Base-by-base conservation (phyloP, 495 filamentous ascomycete species). In the Hypoxylon subgilvum region DNA sequence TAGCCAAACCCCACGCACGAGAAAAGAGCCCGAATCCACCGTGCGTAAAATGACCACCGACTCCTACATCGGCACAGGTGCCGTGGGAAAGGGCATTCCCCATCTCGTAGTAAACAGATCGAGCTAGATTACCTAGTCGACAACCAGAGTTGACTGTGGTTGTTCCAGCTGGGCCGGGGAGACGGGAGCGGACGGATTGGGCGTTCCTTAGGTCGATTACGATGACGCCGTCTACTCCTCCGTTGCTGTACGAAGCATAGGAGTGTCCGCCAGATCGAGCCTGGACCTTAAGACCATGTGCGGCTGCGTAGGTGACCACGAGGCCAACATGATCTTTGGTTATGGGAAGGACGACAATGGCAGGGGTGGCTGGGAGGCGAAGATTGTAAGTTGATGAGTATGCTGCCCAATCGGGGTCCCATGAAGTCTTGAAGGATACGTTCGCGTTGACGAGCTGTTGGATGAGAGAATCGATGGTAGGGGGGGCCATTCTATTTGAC, bases 201-300 rank as follows among this genome's bases (percentile, higher is more conserved):
- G 83, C 71, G 1, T 71, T 66, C 49, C 79, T 68, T 43, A 86
- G 70, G 46, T 82, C 74, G 25, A 86, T 70, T 30, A 84, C 73
- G 52, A 84, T 65, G 25, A 70, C 68, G 8, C 81, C 82, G 66
- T 82, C 61, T 21, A 68, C 47, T 0, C 80, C 78, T 31, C 81
- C 79, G 40, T 67, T 67, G 16, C 75, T 73, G 61, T 81, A 81
- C 3, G 82, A 85, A 1, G 76, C 84, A 68, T 88, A 89, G n/a
- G 82, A 86, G 60, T 90, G 88, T 1, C 88, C 88, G 22, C 88
- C 88, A 19, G 79, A 80, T 59, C 79, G 80, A 23, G 86, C 74
- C 43, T 87, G 85, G 16, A 90, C 84, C 43, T 84, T 82, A 50
- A 84, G 55, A 9, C 67, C 69, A 41, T 69, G 42, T 0, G 59